These are phyloP conservation scores for Nannochloropsis salina DNA, from an alignment of 108 stramenopile genomes.

Conservation along the genomic window DNA sequence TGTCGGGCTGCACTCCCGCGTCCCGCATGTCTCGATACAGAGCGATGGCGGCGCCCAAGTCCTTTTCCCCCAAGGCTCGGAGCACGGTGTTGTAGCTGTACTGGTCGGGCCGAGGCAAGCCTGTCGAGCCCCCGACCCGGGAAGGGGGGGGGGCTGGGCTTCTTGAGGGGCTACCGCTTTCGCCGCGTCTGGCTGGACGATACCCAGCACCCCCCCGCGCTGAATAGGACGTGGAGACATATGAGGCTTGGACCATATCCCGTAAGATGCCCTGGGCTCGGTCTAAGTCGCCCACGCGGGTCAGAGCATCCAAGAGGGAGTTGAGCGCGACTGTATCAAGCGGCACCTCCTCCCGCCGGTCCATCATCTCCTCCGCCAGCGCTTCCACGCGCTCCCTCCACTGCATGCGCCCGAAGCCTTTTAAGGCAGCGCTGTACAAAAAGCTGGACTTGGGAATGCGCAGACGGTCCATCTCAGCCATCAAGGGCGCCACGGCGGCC, in stretches of 20 bases:
- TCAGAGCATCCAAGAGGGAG: background rate
- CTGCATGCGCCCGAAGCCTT: background rate
- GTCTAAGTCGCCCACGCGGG: background rate
- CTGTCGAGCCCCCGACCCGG: background rate
- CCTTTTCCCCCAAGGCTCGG: background rate
- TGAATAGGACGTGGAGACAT: background rate
- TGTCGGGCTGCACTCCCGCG: background rate
- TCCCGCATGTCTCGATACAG: background rate
- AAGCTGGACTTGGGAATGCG: background rate
- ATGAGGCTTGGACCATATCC: background rate
- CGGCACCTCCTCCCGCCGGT: background rate
- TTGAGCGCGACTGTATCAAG: background rate
- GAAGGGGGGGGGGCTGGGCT: background rate
- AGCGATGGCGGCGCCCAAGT: background rate
- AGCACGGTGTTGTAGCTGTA: conserved; percentile 17
- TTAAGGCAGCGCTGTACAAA: background rate
- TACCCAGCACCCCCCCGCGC: background rate
- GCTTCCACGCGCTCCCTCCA: background rate
- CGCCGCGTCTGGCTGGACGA: background rate
- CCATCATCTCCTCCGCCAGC: background rate
- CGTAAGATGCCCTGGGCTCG: background rate
- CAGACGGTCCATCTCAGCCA: background rate
- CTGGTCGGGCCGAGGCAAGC: background rate
- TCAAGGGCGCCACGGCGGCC: background rate
- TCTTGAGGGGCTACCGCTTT: background rate